phyloP scores from a whole-genome alignment of 179 eudicot species.

The Heliamphora pulchella region DNA sequence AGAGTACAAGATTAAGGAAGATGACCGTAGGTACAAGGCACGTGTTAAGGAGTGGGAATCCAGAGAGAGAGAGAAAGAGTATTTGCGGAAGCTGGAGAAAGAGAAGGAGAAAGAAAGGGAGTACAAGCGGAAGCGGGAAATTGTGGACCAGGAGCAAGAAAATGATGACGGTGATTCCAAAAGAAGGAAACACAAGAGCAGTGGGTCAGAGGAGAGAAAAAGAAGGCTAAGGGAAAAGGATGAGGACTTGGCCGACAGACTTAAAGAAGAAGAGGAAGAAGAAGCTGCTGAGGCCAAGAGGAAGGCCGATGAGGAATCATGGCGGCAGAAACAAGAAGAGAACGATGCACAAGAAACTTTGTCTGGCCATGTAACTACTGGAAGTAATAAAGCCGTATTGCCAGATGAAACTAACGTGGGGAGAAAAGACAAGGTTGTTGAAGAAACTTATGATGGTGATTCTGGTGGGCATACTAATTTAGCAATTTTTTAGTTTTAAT shows the following conservation, averaged over 20 bases:
- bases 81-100: constrained; percentile 61
- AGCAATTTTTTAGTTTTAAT: constrained; percentile 22
- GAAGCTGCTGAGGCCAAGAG: constrained; percentile 74
- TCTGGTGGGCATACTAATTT: constrained; percentile 25
- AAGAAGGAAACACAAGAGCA: constrained; percentile 69
- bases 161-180: constrained; percentile 65
- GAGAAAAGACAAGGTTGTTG: constrained; percentile 36
- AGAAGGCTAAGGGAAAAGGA: constrained; percentile 76
- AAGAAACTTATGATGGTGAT: constrained; percentile 38
- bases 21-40: constrained; percentile 68
- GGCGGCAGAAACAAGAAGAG: constrained; percentile 46
- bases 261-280: constrained; percentile 84
- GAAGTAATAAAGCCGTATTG: constrained; percentile 32
- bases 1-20: constrained; percentile 70
- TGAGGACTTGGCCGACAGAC: constrained; percentile 71
- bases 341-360: constrained; percentile 31
- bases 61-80: constrained; percentile 72
- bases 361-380: constrained; percentile 40
- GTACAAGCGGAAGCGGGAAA: constrained; percentile 57
- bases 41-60: constrained; percentile 89
- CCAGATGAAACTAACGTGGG: constrained; percentile 31
- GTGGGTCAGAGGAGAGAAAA: constrained; percentile 78
- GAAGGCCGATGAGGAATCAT: constrained; percentile 56
- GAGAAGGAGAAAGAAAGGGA: constrained; percentile 87
- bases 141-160: constrained; percentile 77